Evolutionary conservation across 176 grass and related monocot genomes (phyloP).

Genomic region (Saccharum officinarum): DNA sequence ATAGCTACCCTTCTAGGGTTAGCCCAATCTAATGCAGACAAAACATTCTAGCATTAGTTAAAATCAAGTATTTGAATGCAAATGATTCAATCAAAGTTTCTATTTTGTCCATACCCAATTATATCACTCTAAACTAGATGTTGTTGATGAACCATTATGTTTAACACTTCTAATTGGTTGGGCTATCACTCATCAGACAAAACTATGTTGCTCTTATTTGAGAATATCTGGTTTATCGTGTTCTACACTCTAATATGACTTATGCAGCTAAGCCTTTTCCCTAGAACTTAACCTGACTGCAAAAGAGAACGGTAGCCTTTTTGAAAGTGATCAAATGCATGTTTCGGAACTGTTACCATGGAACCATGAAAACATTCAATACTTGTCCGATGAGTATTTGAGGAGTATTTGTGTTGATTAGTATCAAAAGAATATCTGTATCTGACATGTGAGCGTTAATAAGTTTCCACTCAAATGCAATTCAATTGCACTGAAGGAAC

Average conservation of each 20-base stretch:
- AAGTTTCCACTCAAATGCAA: conserved; percentile 2
- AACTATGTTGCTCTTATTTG: conserved; percentile 17
- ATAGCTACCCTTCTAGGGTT: no score
- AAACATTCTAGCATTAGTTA: not conserved
- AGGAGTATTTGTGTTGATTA: not conserved
- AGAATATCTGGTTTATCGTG: not conserved
- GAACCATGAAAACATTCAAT: not conserved
- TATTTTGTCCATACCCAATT: not conserved
- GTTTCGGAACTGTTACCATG: not conserved
- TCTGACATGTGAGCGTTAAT: not conserved
- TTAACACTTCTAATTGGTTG: conserved; percentile 6
- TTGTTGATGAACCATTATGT: conserved; percentile 10
- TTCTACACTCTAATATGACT: not conserved
- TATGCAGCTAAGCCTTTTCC: not conserved
- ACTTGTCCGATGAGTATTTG: not conserved
- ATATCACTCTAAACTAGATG: not conserved
- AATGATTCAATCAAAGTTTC: conserved; percentile 8
- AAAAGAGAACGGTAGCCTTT: not conserved
- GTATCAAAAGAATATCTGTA: not conserved
- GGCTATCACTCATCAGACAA: not conserved
- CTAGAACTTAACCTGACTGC: not conserved
- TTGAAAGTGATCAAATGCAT: conserved; percentile 11
- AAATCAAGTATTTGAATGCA: conserved; percentile 3
- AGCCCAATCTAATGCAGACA: no score
- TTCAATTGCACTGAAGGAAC: not conserved